Base-by-base conservation (phyloP, 2,329 filamentous ascomycete genomes). In the Metarhizium brunneum region DNA sequence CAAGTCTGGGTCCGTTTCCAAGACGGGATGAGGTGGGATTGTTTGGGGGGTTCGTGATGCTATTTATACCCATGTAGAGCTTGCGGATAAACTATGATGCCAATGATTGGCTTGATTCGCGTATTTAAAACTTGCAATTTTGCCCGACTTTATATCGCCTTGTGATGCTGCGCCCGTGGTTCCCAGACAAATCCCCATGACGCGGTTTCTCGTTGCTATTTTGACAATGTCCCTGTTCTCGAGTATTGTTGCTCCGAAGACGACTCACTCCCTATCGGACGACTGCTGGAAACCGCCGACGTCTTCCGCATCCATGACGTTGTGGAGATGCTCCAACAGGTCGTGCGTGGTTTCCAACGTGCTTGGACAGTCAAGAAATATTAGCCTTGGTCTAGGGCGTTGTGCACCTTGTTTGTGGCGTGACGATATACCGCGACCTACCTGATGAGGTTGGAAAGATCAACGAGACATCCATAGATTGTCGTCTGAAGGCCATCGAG, bases 1-100 rank as follows among this genome's bases (percentile, higher is more conserved):
- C 35, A 57, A 55, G 50, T 29, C 53, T 32, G 55, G 20, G 18
- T 48, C 35, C 4, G 50, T 53, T 16, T 47, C 47, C 18, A 58
- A 50, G 13, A 42, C 18, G 14, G 52, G 47, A 8, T 45, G 42
- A 45, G n/a, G 16, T 6, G 18, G 25, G 40, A 18, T 43, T 16
- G 13, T 16, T 25, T 25, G 1, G 3, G 25, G 25, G 25, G 25
- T 16, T n/a, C 3, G 13, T 43, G 13, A 43, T 43, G 16, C 13
- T 14, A 43, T 25, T 25, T 36, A n/a, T 43, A 6, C 6, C 14
- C 40, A 6, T 14, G 2, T 10, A 43, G 40, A 10, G 35, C 35
- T 36, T 36, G 16, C 16, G 40, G n/a, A 10, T n/a, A 18, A 18
- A 43, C 25, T 25, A 25, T 25, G 40, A 43, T 43, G 16, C 40